Evolutionary conservation across 139 green algal genomes (phyloP), one percentile per base, ranked within the genome.

Genomic region (Micromonas commoda): DNA sequence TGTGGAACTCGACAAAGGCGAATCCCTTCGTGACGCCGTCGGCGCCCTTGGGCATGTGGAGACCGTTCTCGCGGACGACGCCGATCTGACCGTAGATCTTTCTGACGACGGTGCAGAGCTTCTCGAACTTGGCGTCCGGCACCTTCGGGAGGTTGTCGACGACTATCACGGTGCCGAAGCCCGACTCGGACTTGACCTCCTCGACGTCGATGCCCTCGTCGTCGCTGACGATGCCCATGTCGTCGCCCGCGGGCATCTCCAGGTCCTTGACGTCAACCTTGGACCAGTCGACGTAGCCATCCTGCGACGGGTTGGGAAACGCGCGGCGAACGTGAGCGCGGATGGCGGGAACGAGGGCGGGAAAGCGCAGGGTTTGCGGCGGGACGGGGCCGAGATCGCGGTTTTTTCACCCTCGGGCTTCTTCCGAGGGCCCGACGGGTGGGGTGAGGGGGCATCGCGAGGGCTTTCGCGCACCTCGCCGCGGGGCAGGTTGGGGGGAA

Each of bases 111-210:
- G 70, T 87, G 3, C 81, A 80, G 52, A 99, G 90, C 88, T 99
- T 99, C 0, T 97, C 94, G 53, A 90, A 90, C 86, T 99, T 99
- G 68, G 96, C 93, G 20, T 86, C 77, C 3, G 83, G 77, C 23
- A 98, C 92, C 51, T 91, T 78, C 2, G 96, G 96, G 67, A 98
- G 80, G 82, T 96, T 93, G 76, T 97, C 91, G 28, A 99, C 92
- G 23, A 98, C 93, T 24, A 97, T 88, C n/a, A 97, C 91, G 69
- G 86, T 92, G 74, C 88, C 93, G 80, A 99, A 97, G 37, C 95
- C 95, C 9, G 79, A 92, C 75, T 98, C 95, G 24, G 82, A 86
- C 79, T 96, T 68, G 0, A 97, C 34, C 32, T 92, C 88, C 73
- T 95, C 89, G 65, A 96, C 91, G 35, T 92, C 88, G 9, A 88